A percentile compares a stretch with the other conserved stretches of the same genome.
Evolutionary conservation across 2,329 filamentous ascomycete genomes (phyloP).

Genomic region (Leptographium procerum): DNA sequence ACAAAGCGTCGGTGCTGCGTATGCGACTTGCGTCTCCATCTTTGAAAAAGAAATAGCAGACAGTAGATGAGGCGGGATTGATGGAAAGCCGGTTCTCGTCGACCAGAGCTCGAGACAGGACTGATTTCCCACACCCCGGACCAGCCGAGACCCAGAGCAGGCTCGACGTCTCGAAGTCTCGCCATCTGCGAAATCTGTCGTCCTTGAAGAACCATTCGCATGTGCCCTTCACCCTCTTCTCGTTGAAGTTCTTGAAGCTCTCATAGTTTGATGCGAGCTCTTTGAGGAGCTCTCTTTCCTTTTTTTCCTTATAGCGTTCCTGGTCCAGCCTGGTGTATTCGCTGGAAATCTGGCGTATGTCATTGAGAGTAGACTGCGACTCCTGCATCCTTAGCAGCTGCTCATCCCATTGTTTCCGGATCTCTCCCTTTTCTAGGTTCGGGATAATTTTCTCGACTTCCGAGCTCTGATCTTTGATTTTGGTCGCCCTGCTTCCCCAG

Average conservation of each 20-base stretch:
- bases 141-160: slow-evolving; percentile 23
- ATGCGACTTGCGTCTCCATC: neutral
- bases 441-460: neutral
- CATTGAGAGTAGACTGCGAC: neutral
- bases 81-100: slow-evolving; percentile 16
- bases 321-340: too few relatives aligned
- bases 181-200: neutral
- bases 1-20: neutral
- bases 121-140: slow-evolving; percentile 24
- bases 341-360: neutral
- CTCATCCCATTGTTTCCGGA: neutral
- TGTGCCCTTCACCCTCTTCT: neutral
- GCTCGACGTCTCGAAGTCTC: neutral
- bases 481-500: neutral
- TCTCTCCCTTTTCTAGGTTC: neutral
- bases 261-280: neutral
- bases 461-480: neutral
- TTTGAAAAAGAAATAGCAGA: slow-evolving; percentile 24
- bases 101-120: slow-evolving; percentile 18
- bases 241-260: neutral
- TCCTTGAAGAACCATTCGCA: neutral
- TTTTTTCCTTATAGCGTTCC: neutral
- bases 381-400: neutral
- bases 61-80: slow-evolving; percentile 12
- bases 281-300: neutral